Conservation (phyloP, 805 yeast species). For the Maudiozyma serrabonitensis region DNA sequence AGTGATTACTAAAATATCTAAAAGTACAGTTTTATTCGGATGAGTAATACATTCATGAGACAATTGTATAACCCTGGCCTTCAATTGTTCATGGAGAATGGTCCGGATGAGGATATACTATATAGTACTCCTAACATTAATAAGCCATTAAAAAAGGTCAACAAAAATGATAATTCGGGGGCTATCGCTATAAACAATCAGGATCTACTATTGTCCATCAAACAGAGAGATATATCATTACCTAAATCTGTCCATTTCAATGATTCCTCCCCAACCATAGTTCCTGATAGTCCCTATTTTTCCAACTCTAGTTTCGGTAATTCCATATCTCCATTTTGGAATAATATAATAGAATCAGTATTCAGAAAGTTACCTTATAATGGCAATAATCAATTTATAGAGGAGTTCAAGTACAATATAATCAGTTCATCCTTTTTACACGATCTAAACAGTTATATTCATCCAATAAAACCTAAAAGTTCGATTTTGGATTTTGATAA, state of each 20-base stretch:
- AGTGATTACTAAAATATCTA: not conserved
- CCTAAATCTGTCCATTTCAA: slow-evolving; percentile 20
- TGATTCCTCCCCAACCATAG: slow-evolving; percentile 24
- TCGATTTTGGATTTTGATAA: slow-evolving; percentile 15
- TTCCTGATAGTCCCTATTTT: slow-evolving; percentile 11
- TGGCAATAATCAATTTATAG: slow-evolving; percentile 30
- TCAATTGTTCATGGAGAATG: not conserved
- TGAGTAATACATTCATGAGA: not conserved
- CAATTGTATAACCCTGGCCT: not conserved
- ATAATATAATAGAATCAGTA: slow-evolving; percentile 1
- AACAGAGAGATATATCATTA: not conserved
- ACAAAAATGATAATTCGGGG: not conserved
- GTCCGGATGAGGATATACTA: not conserved
- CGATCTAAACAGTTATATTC: slow-evolving; percentile 27
- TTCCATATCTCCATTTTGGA: not conserved
- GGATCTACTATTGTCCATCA: not conserved
- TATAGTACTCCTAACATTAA: not conserved
- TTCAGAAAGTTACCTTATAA: slow-evolving; percentile 8
- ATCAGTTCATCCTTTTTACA: slow-evolving; percentile 41
- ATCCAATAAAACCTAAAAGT: slow-evolving; percentile 13
- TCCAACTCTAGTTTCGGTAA: not conserved
- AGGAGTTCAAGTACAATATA: slow-evolving; percentile 42
- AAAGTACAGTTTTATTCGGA: not conserved
- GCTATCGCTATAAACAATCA: not conserved
- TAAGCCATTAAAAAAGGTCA: not conserved